Evolutionary conservation across 2,329 filamentous ascomycete genomes (phyloP).

Genomic region (Penicillium sp.): DNA sequence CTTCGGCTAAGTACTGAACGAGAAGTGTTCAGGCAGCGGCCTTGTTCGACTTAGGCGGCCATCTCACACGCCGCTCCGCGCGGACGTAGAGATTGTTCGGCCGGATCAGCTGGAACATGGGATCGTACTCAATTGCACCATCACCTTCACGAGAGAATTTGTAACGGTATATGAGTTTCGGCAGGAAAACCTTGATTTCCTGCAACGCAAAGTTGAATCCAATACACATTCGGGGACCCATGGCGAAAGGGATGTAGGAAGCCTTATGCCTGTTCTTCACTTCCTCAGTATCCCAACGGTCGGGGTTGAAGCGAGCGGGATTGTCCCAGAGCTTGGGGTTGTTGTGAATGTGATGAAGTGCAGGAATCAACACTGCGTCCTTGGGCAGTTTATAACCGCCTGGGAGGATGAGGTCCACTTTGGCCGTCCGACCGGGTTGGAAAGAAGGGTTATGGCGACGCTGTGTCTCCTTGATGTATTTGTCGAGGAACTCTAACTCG

Average conservation of each 20-base stretch:
- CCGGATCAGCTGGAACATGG: constrained; percentile 31
- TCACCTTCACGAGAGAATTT: constrained; percentile 54
- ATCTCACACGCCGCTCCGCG: constrained; percentile 19
- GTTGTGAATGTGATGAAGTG: constrained; percentile 50
- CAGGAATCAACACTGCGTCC: constrained; percentile 56
- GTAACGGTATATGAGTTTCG: constrained; percentile 62
- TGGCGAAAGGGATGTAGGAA: constrained; percentile 61
- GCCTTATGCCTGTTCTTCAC: constrained; percentile 56
- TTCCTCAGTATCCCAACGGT: constrained; percentile 57
- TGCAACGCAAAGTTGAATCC: constrained; percentile 66
- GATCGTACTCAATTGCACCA: constrained; percentile 47
- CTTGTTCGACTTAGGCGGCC: constrained; percentile 1
- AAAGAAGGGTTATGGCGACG: constrained; percentile 63
- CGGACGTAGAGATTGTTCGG: constrained; percentile 30
- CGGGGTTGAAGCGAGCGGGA: constrained; percentile 59
- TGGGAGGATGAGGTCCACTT: constrained; percentile 58
- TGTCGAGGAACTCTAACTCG: constrained; percentile 48
- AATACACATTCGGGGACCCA: constrained; percentile 60
- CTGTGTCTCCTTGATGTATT: constrained; percentile 62
- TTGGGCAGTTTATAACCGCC: constrained; percentile 61
- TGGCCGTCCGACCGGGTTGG: constrained; percentile 61
- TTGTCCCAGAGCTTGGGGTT: constrained; percentile 61
- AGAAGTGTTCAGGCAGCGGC: too few relatives aligned
- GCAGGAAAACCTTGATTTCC: constrained; percentile 59
- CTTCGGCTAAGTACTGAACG: too few relatives aligned